These are phyloP conservation scores for Ailanthus altissimus DNA, from an alignment of 345 rosid species.

Conservation along the genomic window DNA sequence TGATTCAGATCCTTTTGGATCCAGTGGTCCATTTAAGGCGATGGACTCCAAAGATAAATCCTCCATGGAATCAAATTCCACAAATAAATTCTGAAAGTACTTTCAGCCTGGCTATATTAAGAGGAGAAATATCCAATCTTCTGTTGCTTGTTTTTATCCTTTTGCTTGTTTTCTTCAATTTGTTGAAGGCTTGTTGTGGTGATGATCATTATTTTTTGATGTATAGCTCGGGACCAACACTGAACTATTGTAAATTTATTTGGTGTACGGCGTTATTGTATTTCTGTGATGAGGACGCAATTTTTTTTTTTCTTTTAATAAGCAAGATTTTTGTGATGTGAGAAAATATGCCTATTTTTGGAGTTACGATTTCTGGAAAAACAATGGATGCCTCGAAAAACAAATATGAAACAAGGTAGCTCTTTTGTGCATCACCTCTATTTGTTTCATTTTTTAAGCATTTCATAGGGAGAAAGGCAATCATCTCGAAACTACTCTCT, in stretches of 20 bases:
- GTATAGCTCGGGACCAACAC: conserved; percentile 37
- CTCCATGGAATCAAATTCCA: conserved; percentile 57
- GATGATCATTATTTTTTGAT: conserved; percentile 14
- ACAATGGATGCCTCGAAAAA: background rate
- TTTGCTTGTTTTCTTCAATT: background rate
- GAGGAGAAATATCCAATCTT: too few species aligned
- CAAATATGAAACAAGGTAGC: background rate
- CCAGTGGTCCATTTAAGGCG: conserved; percentile 87
- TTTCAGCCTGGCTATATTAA: background rate
- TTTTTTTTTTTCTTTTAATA: background rate
- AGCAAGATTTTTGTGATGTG: conserved; percentile 6
- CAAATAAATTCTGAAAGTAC: conserved; percentile 58
- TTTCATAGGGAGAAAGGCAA: background rate
- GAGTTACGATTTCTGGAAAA: background rate
- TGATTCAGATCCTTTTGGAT: conserved; percentile 87
- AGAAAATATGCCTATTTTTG: conserved; percentile 1
- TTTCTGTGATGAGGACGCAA: background rate
- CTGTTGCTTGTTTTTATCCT: background rate
- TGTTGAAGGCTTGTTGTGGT: conserved; percentile 14
- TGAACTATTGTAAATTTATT: conserved; percentile 40
- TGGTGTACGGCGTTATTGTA: conserved; percentile 13
- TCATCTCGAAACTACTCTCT: background rate
- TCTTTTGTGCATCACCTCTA: background rate
- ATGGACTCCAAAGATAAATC: conserved; percentile 60
- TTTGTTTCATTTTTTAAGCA: background rate